Conservation (phyloP, 2,329 filamentous ascomycete genomes). For the Ophiocordyceps camponoti-saundersi region DNA sequence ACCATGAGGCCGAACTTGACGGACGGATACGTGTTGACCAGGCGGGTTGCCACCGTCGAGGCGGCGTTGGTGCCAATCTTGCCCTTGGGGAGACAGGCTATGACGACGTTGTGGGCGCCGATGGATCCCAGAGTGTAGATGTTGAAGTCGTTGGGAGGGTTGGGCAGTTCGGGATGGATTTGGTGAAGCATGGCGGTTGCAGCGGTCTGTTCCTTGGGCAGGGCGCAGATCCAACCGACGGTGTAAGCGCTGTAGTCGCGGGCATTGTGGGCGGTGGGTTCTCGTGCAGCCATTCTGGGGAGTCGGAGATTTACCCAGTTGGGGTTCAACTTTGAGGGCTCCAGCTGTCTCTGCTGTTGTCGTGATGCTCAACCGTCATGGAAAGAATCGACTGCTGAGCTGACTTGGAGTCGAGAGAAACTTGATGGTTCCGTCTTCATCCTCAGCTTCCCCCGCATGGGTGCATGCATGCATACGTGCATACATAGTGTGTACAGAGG, state of each 20-base stretch:
- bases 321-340: too few relatives aligned
- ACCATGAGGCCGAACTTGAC: constrained; percentile 6
- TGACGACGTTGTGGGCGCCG: constrained; percentile 12
- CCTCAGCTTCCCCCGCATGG: too few relatives aligned
- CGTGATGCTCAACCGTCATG: too few relatives aligned
- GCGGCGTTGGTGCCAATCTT: constrained; percentile 13
- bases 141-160: constrained; percentile 3
- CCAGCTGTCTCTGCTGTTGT: too few relatives aligned
- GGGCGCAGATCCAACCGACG: constrained; percentile 10
- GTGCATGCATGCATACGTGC: too few relatives aligned
- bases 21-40: constrained; percentile 3
- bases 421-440: too few relatives aligned
- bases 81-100: constrained; percentile 14
- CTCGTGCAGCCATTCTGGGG: too few relatives aligned
- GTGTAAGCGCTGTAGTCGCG: constrained; percentile 5
- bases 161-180: constrained; percentile 1
- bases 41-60: constrained; percentile 11
- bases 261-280: too few relatives aligned
- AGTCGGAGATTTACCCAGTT: too few relatives aligned
- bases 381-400: too few relatives aligned
- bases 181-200: constrained; percentile 7
- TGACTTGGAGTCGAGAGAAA: too few relatives aligned
- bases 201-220: constrained; percentile 7
- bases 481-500: too few relatives aligned
- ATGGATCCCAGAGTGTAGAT: constrained; percentile 11